A percentile compares a stretch with the other conserved stretches of the same genome.
Evolutionary conservation across 2,329 filamentous ascomycete genomes (phyloP).

Genomic region (Clonostachys solani): DNA sequence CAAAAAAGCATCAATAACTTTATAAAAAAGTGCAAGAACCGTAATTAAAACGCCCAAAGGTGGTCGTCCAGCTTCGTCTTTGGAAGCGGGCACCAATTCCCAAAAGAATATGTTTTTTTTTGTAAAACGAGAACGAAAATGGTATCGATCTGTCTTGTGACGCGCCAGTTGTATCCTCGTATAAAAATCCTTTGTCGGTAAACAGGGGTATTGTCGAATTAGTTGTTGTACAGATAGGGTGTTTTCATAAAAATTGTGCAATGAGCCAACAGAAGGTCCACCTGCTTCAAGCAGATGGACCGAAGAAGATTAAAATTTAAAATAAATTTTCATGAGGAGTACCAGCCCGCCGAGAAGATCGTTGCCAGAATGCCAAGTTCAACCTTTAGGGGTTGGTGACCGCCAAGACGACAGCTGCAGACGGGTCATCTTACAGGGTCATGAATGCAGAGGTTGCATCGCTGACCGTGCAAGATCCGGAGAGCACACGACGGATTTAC

Average conservation of each 20-base stretch:
- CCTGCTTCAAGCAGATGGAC: conserved; percentile 15
- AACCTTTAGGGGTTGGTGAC: conserved; percentile 30
- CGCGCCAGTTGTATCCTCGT: conserved; percentile 30
- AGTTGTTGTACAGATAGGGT: conserved; percentile 32
- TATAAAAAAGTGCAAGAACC: conserved; percentile 36
- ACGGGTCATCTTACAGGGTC: conserved; percentile 29
- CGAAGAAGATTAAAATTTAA: not conserved
- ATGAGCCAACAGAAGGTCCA: conserved; percentile 4
- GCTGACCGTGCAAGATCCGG: conserved; percentile 25
- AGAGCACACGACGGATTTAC: conserved; percentile 31
- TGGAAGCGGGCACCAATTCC: conserved; percentile 19
- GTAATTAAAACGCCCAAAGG: conserved; percentile 28
- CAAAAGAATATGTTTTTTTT: conserved; percentile 8
- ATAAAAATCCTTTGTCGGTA: conserved; percentile 16
- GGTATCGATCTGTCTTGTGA: conserved; percentile 41
- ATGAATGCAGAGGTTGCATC: conserved; percentile 18
- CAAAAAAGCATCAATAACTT: conserved; percentile 35
- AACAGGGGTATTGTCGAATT: conserved; percentile 18
- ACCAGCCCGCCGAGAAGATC: conserved; percentile 31
- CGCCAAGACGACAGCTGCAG: conserved; percentile 40
- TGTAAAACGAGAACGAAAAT: conserved; percentile 27
- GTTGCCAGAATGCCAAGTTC: conserved; percentile 29
- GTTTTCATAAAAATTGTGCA: conserved; percentile 42
- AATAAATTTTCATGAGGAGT: conserved; percentile 24
- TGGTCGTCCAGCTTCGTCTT: conserved; percentile 32